Conservation (phyloP, 2,329 filamentous ascomycete genomes). For the Tolypocladium album region DNA sequence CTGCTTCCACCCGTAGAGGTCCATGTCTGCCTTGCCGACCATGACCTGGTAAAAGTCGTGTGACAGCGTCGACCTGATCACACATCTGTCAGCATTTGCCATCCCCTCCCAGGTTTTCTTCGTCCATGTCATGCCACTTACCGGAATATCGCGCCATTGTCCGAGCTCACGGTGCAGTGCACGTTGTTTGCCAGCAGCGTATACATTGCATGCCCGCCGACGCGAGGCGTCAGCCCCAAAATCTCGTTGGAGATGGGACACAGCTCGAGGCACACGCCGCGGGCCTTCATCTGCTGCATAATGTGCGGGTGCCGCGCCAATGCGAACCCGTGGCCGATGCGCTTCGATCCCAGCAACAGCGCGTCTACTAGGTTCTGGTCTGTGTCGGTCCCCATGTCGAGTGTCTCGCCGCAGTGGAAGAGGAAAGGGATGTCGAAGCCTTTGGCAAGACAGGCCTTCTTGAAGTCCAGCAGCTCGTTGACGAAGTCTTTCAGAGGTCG, state of each 20-base stretch:
- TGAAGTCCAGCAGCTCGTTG: conserved; percentile 45
- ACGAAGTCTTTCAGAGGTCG: conserved; percentile 46
- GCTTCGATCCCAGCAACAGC: conserved; percentile 52
- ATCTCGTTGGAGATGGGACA: conserved; percentile 73
- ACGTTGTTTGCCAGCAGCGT: conserved; percentile 59
- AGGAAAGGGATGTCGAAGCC: conserved; percentile 56
- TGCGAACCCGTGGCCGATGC: conserved; percentile 66
- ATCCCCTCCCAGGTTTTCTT: not conserved
- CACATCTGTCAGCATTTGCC: not conserved
- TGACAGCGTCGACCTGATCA: conserved; percentile 52
- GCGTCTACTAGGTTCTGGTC: conserved; percentile 63
- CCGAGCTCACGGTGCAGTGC: conserved; percentile 63
- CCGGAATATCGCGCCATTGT: conserved; percentile 66
- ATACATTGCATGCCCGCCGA: conserved; percentile 57
- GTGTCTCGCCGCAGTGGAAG: conserved; percentile 68
- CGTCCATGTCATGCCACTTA: conserved; percentile 14
- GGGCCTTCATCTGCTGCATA: conserved; percentile 53
- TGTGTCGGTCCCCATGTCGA: conserved; percentile 51
- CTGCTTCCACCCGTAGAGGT: conserved; percentile 61
- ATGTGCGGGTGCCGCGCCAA: conserved; percentile 55
- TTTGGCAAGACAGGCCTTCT: conserved; percentile 33
- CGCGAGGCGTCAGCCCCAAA: conserved; percentile 54
- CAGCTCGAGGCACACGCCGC: conserved; percentile 60
- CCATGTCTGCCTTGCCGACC: conserved; percentile 57
- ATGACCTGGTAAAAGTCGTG: conserved; percentile 73